Percentiles rank a stretch among this genome's conserved stretches.
Conservation (phyloP, 2,329 filamentous ascomycete genomes). For the Aureobasidium uvarum region DNA sequence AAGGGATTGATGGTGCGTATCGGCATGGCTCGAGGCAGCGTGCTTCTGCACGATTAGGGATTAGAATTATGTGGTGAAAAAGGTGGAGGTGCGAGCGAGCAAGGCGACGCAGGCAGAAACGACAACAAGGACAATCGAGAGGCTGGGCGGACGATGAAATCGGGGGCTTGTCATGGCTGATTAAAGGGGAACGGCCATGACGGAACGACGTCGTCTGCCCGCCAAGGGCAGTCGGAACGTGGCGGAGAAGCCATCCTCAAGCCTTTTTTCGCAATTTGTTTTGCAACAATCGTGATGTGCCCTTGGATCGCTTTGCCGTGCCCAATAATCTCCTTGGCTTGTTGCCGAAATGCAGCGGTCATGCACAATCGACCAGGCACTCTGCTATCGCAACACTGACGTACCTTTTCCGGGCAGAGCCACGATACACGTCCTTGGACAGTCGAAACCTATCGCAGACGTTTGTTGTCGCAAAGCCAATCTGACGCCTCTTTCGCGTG, state of each 20-base stretch:
- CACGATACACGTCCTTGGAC: conserved; percentile 13
- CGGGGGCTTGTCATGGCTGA: conserved; percentile 15
- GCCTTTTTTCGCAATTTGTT: conserved; percentile 15
- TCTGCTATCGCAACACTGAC: not conserved
- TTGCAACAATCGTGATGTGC: conserved; percentile 7
- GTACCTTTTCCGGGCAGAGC: conserved; percentile 9
- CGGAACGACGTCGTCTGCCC: conserved; percentile 5
- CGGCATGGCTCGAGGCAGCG: conserved; percentile 56
- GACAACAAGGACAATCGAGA: conserved; percentile 9
- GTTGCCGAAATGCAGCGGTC: conserved; percentile 14
- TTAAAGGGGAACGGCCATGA: conserved; percentile 22
- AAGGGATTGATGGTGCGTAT: conserved; percentile 61
- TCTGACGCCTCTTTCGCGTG: conserved; percentile 23
- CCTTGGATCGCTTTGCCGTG: conserved; percentile 1
- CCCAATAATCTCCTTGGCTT: not conserved
- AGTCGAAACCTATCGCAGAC: conserved; percentile 11
- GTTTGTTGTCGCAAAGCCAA: conserved; percentile 20
- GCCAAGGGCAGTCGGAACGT: conserved; percentile 5
- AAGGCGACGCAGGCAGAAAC: conserved; percentile 1
- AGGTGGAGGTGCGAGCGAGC: not conserved
- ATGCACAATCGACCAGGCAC: conserved; percentile 4
- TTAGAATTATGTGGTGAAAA: conserved; percentile 25
- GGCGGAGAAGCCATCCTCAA: conserved; percentile 1
- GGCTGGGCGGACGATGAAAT: conserved; percentile 1
- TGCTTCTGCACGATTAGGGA: conserved; percentile 25